Evolutionary conservation across 768 basidiomycete species (phyloP).

Genomic region (Lactarius sp.): DNA sequence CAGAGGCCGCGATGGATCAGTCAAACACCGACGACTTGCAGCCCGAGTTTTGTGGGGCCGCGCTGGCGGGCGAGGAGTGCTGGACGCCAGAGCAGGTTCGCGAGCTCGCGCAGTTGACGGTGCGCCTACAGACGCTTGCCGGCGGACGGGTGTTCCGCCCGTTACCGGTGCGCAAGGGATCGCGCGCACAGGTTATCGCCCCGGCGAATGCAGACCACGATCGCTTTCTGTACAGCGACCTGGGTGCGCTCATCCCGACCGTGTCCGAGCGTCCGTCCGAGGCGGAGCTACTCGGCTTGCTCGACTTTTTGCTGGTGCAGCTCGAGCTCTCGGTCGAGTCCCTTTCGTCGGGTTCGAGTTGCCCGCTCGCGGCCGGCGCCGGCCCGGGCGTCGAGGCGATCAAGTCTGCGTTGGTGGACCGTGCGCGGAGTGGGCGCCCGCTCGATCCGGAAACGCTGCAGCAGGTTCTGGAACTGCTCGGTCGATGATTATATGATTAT

Average conservation of each 20-base stretch:
- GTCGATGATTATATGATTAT: constrained; percentile 5
- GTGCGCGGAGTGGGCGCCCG: constrained; percentile 11
- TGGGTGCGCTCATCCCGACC: constrained; percentile 58
- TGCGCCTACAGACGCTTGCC: constrained; percentile 76
- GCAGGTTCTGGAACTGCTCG: constrained; percentile 20
- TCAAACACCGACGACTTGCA: constrained; percentile 38
- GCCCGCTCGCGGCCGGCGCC: background rate
- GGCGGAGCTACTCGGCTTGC: constrained; percentile 62
- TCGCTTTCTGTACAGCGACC: constrained; percentile 33
- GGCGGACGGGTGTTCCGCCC: constrained; percentile 34
- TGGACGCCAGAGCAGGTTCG: constrained; percentile 72
- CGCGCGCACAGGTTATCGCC: constrained; percentile 26
- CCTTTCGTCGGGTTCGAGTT: constrained; percentile 12
- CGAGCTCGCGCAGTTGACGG: constrained; percentile 64
- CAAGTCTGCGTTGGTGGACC: constrained; percentile 7
- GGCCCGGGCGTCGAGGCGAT: constrained; percentile 3
- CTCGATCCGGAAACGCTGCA: constrained; percentile 18
- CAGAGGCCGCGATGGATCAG: constrained; percentile 31
- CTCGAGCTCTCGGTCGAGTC: constrained; percentile 61
- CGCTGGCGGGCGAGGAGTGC: constrained; percentile 1
- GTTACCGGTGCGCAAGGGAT: constrained; percentile 22
- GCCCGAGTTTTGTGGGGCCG: constrained; percentile 38
- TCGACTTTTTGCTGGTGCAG: constrained; percentile 70
- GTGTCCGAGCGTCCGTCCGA: constrained; percentile 69
- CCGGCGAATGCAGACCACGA: constrained; percentile 13